These are phyloP conservation scores for Tulasnella sp. DNA, from an alignment of 768 basidiomycete genomes.

Conservation along the genomic window DNA sequence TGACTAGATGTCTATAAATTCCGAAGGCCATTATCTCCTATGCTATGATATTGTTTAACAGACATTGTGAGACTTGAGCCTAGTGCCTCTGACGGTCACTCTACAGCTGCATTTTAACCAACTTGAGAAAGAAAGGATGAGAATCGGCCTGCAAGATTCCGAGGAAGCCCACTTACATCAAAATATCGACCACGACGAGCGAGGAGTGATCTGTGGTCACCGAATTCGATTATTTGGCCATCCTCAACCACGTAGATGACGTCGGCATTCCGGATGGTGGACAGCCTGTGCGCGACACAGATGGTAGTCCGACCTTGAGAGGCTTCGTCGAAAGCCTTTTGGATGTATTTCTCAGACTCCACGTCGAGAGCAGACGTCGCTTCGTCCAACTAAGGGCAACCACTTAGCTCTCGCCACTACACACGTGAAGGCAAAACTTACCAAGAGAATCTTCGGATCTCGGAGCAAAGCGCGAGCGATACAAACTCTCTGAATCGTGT, in stretches of 20 bases:
- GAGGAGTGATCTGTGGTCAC: conserved; percentile 35
- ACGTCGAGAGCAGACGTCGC: conserved; percentile 33
- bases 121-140: not conserved
- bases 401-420: not conserved
- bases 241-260: conserved; percentile 36
- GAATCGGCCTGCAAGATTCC: not conserved
- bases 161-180: conserved; percentile 28
- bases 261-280: conserved; percentile 34
- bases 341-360: conserved; percentile 33
- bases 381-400: conserved; percentile 30
- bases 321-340: conserved; percentile 34
- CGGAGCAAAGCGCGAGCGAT: conserved; percentile 36
- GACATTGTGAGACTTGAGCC: not conserved
- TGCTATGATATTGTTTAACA: not conserved
- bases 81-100: not conserved
- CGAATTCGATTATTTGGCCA: conserved; percentile 34
- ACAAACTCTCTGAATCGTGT: conserved; percentile 33
- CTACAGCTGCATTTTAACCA: not conserved
- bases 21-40: not conserved
- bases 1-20: conserved; percentile 6
- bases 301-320: conserved; percentile 34
- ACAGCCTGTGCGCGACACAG: conserved; percentile 36
- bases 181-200: conserved; percentile 33
- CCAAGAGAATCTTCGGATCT: conserved; percentile 34
- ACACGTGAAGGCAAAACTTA: not conserved